phyloP scores from a whole-genome alignment of 345 rosid genomes.

The Corchorus capsularis region DNA sequence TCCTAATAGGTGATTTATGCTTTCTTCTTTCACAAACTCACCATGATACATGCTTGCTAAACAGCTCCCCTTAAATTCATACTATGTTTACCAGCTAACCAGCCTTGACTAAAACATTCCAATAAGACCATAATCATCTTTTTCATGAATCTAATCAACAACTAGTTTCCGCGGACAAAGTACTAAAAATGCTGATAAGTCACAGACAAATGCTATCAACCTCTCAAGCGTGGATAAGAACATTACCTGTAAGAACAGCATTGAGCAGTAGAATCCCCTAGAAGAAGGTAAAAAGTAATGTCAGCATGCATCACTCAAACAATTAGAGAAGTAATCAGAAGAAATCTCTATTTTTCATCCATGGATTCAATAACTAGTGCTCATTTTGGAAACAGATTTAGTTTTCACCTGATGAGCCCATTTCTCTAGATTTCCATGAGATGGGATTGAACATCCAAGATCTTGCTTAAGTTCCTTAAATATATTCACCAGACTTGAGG shows the following conservation, averaged over 20 bases:
- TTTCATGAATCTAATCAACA: slow-evolving; percentile 8
- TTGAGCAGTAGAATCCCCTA: slow-evolving; percentile 93
- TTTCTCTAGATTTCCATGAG: slow-evolving; percentile 81
- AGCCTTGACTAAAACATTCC: neutral
- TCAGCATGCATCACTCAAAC: neutral
- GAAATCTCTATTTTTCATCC: neutral
- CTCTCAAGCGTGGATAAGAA: slow-evolving; percentile 16
- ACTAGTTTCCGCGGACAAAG: neutral
- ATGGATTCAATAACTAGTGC: neutral
- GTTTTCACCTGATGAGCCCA: slow-evolving; percentile 85
- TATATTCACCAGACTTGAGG: slow-evolving; percentile 83
- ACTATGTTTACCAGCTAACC: neutral
- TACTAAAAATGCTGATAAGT: neutral
- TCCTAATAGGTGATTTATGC: neutral
- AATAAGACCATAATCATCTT: neutral
- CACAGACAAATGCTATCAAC: neutral
- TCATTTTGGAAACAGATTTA: neutral
- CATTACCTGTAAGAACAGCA: slow-evolving; percentile 84
- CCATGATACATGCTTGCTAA: neutral
- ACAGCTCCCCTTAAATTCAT: neutral
- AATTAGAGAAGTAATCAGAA: neutral
- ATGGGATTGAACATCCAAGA: slow-evolving; percentile 82
- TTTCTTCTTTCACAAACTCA: neutral
- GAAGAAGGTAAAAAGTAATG: slow-evolving; percentile 19
- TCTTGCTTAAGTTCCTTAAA: slow-evolving; percentile 89